Percentiles rank a stretch among this genome's conserved stretches.
Evolutionary conservation across 257 asterid species (phyloP).

Genomic region (Cynanchum wilfordii): DNA sequence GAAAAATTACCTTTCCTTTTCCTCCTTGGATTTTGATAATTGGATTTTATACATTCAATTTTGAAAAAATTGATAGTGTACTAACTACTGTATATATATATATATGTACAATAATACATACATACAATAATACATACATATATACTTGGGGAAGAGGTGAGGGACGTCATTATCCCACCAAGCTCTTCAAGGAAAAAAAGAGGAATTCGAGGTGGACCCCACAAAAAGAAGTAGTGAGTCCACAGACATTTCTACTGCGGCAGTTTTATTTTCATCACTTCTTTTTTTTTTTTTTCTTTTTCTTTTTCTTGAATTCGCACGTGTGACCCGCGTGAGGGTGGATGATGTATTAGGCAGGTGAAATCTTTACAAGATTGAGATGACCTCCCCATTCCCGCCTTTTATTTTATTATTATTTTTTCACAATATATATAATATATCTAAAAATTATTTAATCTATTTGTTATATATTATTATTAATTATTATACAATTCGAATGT

Average conservation of each 20-base stretch:
- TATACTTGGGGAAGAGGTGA: no score
- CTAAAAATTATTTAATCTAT: no score
- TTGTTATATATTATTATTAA: no score
- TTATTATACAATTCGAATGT: no score
- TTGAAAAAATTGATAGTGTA: no score
- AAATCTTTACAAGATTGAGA: neutral
- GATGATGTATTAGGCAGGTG: neutral
- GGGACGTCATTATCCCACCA: neutral
- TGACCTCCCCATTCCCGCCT: no score
- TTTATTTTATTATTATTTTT: no score
- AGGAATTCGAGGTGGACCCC: neutral
- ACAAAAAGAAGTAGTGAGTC: neutral
- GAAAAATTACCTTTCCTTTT: neutral
- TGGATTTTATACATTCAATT: conserved; percentile 1
- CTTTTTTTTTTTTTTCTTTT: no score
- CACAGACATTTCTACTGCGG: neutral
- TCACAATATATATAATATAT: no score
- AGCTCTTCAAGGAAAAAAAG: neutral
- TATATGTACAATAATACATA: neutral
- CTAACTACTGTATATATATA: no score
- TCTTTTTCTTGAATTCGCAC: neutral
- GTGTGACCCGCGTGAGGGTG: neutral
- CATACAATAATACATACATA: no score
- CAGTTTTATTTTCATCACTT: no score
- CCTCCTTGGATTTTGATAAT: neutral